Base-by-base conservation (phyloP, 305 asterid genomes). In the Fraxinus ornus region DNA sequence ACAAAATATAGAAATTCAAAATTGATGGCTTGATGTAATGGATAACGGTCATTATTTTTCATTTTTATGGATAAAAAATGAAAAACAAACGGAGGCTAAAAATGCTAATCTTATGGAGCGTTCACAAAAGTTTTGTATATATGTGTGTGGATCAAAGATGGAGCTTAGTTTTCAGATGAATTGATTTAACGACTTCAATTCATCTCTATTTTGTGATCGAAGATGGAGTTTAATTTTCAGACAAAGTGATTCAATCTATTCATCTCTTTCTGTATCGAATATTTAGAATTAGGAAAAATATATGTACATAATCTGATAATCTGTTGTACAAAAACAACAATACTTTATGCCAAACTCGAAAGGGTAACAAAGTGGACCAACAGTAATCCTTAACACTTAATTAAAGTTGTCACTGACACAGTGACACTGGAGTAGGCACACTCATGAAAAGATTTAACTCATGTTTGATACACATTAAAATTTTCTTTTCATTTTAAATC, bases 321-420 rank as follows among this genome's bases (percentile, higher is more conserved):
- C 4, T 44, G n/a, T 3, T 12, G 17, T 44, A 44, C 57, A 13
- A 47, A 13, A 47, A 3, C 57, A 47, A 12, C 57, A 47, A 15
- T 13, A 47, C n/a, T 47, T 13, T 3, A 13, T 47, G 13, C 19
- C 57, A 47, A 13, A 47, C 57, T 47, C 57, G 3, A 47, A 47
- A n/a, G n/a, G n/a, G 7, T 3, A 47, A 79, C 81, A 81, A 28
- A 71, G 91, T 87, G 91, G 94, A 89, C 89, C 95, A 85, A 5
- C 64, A 17, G 75, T 71, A 80, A 83, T 86, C 88, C 83, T 84
- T 74, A n/a, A 79, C 84, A 84, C 83, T 87, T 79, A 41, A 80
- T 80, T 77, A 87, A 91, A 84, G 85, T 82, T 79, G 78, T 60
- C 73, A 37, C 66, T 24, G 26, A 24, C 26, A 24, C 26, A 24